phyloP scores from a whole-genome alignment of 1,284 basidiomycete species.

The Ganoderma leucocontextum region DNA sequence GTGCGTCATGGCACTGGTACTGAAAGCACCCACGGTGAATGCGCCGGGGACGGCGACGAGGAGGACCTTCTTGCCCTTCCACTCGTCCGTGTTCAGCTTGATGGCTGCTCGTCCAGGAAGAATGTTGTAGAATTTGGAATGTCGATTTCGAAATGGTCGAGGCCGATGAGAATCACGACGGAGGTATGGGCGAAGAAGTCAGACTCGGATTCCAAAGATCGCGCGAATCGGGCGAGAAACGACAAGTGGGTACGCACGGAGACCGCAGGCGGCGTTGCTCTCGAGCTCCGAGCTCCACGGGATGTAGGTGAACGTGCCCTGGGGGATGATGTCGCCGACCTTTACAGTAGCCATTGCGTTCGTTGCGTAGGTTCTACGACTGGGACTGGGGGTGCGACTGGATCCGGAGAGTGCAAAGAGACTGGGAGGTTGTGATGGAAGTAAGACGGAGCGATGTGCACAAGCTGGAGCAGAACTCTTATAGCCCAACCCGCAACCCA shows the following conservation, averaged over 20 bases:
- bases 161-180: background rate
- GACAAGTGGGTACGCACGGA: slow-evolving; percentile 55
- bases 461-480: slow-evolving; percentile 15
- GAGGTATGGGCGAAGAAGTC: background rate
- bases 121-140: background rate
- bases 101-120: slow-evolving; percentile 46
- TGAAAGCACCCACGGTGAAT: slow-evolving; percentile 66
- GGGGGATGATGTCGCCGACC: slow-evolving; percentile 73
- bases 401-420: background rate
- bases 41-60: slow-evolving; percentile 82
- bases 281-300: slow-evolving; percentile 74
- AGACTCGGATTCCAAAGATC: slow-evolving; percentile 19
- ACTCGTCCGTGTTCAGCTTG: slow-evolving; percentile 65
- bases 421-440: background rate
- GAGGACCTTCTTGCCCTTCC: slow-evolving; percentile 88
- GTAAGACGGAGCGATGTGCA: slow-evolving; percentile 1
- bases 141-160: too few relatives aligned
- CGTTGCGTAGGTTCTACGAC: slow-evolving; percentile 24
- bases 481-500: slow-evolving; percentile 11
- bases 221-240: slow-evolving; percentile 3
- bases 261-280: slow-evolving; percentile 67
- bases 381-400: background rate
- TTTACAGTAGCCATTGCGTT: slow-evolving; percentile 45
- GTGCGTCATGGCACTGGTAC: background rate
- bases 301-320: slow-evolving; percentile 68